phyloP scores from a whole-genome alignment of 257 asterid genomes.

The Solanum etuberosum region DNA sequence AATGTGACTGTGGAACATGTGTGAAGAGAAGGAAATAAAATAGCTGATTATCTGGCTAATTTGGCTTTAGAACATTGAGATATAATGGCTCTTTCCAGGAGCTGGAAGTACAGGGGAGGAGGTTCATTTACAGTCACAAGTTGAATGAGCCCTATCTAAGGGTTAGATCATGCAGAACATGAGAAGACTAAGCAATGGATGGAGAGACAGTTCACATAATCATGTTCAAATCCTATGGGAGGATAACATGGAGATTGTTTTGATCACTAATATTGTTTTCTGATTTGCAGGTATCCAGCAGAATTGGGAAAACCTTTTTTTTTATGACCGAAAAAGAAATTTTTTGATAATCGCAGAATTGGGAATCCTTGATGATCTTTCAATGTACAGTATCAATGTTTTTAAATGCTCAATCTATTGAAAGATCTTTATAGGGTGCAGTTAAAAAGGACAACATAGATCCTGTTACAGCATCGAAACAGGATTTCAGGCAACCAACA shows the following conservation, averaged over 20 bases:
- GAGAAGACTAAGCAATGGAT: not conserved
- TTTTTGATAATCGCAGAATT: not conserved
- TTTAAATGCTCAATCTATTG: not conserved
- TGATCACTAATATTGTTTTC: not conserved
- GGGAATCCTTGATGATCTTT: not conserved
- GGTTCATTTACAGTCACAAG: not conserved
- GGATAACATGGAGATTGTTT: not conserved
- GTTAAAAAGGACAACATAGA: not conserved
- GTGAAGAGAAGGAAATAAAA: not conserved
- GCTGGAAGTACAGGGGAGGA: not conserved
- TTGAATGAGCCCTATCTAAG: not conserved
- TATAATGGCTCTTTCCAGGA: not conserved
- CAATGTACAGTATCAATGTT: not conserved
- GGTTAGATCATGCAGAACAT: not conserved
- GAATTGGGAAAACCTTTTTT: not conserved
- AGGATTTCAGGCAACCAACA: not conserved
- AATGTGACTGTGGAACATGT: not conserved
- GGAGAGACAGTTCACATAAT: not conserved
- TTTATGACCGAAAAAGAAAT: not conserved
- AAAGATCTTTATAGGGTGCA: not conserved
- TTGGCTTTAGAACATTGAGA: not conserved
- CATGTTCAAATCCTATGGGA: not conserved
- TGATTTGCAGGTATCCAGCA: not conserved
- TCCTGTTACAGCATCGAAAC: not conserved
- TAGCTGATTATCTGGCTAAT: not conserved